A percentile compares a stretch with the other conserved stretches of the same genome.
phyloP scores from a whole-genome alignment of 1,139 yeast species.

The Blastobotrys raffinosifermentans region DNA sequence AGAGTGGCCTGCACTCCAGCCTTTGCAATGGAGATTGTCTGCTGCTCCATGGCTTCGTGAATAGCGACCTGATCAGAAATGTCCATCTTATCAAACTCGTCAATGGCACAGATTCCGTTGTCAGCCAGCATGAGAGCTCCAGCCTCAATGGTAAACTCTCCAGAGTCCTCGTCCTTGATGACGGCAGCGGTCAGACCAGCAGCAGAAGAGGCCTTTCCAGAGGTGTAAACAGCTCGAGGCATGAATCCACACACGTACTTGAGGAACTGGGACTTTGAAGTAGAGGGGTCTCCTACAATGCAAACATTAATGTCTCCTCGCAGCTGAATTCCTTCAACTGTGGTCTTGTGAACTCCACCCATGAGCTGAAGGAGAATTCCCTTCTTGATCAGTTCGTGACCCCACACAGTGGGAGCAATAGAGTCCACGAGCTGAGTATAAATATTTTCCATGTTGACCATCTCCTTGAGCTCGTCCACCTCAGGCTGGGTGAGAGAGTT shows the following conservation, averaged over 20 bases:
- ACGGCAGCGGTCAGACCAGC: conserved; percentile 99
- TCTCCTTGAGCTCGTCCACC: conserved; percentile 73
- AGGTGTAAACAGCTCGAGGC: conserved; percentile 93
- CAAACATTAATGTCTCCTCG: conserved; percentile 98
- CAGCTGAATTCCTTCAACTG: conserved; percentile 89
- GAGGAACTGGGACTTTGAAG: conserved; percentile 92
- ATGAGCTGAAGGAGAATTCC: conserved; percentile 83
- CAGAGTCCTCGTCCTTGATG: conserved; percentile 94
- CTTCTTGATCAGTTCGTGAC: conserved; percentile 91
- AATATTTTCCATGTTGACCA: conserved; percentile 87
- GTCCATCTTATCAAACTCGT: conserved; percentile 98
- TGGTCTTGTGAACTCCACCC: conserved; percentile 94
- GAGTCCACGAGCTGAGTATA: conserved; percentile 83
- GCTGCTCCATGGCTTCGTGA: conserved; percentile 99
- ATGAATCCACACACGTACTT: conserved; percentile 89
- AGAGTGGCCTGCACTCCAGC: conserved; percentile 98
- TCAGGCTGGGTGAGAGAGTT: conserved; percentile 79
- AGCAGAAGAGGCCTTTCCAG: conserved; percentile 98
- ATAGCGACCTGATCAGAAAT: conserved; percentile 93
- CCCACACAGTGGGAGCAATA: conserved; percentile 94
- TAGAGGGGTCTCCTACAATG: conserved; percentile 97
- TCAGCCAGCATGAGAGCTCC: conserved; percentile 99
- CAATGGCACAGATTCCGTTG: conserved; percentile 97
- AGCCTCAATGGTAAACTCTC: conserved; percentile 96
- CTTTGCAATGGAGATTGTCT: conserved; percentile 94